phyloP scores from a whole-genome alignment of 2,329 filamentous ascomycete species.

The Neophaeococcomyces mojaviensis region DNA sequence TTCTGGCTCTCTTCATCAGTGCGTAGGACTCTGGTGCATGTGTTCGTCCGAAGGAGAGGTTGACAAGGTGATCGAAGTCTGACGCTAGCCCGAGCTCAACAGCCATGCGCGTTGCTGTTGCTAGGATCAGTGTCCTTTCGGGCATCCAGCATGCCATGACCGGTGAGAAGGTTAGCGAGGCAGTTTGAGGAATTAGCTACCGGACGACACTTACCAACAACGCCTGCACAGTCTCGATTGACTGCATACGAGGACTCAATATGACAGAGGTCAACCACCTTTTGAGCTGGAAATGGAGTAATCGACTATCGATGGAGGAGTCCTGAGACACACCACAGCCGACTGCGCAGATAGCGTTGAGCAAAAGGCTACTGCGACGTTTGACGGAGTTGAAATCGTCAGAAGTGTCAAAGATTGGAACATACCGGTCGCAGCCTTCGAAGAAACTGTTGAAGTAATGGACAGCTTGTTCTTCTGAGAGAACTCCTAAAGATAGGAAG shows the following conservation, averaged over 20 bases:
- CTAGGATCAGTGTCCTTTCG: constrained; percentile 44
- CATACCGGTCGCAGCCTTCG: constrained; percentile 39
- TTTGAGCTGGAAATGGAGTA: constrained; percentile 32
- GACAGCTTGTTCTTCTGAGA: constrained; percentile 28
- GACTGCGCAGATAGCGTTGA: constrained; percentile 46
- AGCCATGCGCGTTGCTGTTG: constrained; percentile 45
- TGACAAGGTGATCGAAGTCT: constrained; percentile 29
- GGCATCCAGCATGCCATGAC: constrained; percentile 47
- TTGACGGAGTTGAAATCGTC: constrained; percentile 43
- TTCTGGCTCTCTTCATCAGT: constrained; percentile 38
- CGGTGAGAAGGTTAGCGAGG: not conserved
- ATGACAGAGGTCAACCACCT: constrained; percentile 41
- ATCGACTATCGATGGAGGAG: not conserved
- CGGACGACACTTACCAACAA: constrained; percentile 28
- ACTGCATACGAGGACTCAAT: constrained; percentile 31
- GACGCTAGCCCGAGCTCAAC: constrained; percentile 41
- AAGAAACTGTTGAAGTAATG: constrained; percentile 32
- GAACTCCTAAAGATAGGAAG: constrained; percentile 30
- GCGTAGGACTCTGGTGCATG: constrained; percentile 23
- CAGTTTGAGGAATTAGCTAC: not conserved
- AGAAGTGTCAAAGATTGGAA: constrained; percentile 41
- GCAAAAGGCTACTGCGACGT: constrained; percentile 42
- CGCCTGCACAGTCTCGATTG: constrained; percentile 46
- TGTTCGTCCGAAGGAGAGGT: constrained; percentile 1
- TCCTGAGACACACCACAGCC: constrained; percentile 38